Evolutionary conservation across 805 yeast species (phyloP).

Genomic region (Saturnispora hagleri): DNA sequence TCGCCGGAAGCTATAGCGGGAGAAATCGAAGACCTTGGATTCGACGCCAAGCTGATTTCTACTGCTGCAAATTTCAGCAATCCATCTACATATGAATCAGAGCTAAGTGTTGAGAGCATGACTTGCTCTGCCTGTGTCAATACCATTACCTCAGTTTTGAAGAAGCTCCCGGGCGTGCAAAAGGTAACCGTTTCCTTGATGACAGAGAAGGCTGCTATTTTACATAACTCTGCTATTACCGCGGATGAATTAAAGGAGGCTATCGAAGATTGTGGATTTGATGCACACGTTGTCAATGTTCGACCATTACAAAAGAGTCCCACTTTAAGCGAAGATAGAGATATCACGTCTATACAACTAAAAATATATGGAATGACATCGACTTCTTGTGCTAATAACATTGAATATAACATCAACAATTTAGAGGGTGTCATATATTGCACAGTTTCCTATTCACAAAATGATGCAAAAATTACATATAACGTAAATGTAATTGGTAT

Average conservation of each 20-base stretch:
- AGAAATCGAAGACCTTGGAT: constrained; percentile 69
- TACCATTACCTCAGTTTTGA: constrained; percentile 41
- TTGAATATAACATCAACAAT: constrained; percentile 37
- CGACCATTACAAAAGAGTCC: constrained; percentile 5
- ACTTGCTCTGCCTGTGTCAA: constrained; percentile 63
- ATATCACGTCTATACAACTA: constrained; percentile 20
- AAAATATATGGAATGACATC: constrained; percentile 55
- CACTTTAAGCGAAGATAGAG: not conserved
- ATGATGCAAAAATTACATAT: constrained; percentile 45
- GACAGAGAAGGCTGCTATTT: constrained; percentile 60
- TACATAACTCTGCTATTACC: constrained; percentile 31
- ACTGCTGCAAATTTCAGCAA: constrained; percentile 14
- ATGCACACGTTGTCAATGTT: constrained; percentile 36
- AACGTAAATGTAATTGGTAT: constrained; percentile 48
- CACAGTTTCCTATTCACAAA: constrained; percentile 43
- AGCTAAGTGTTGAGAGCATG: constrained; percentile 54
- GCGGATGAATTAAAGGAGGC: constrained; percentile 29
- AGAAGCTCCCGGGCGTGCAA: constrained; percentile 25
- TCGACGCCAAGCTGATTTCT: constrained; percentile 29
- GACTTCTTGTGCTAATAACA: constrained; percentile 41
- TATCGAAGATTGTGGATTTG: constrained; percentile 43
- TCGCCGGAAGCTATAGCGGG: constrained; percentile 32
- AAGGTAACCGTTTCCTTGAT: constrained; percentile 54
- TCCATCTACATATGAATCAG: constrained; percentile 6
- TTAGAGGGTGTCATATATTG: constrained; percentile 42